Percentiles rank a stretch among this genome's conserved stretches.
These are phyloP conservation scores for Populus euphratica DNA, from an alignment of 345 rosid genomes.

Conservation along the genomic window DNA sequence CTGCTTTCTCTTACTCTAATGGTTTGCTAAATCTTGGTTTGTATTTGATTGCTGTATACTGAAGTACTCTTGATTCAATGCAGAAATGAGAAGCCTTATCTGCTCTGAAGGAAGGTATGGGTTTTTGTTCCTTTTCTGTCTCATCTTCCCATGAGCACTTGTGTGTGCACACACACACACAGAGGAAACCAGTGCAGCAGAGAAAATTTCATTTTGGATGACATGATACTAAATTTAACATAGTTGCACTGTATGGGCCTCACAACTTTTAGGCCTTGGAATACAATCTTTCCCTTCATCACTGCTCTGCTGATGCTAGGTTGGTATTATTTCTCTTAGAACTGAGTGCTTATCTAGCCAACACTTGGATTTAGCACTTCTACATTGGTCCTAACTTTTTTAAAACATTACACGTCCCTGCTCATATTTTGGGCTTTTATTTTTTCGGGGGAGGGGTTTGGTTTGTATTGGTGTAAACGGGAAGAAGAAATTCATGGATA, in stretches of 20 bases:
- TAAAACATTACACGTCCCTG: background rate
- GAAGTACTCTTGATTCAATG: slow-evolving; percentile 19
- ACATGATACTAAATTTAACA: background rate
- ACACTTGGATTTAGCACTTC: background rate
- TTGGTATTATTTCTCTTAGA: background rate
- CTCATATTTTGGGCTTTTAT: background rate
- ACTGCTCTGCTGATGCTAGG: background rate
- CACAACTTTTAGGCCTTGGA: background rate
- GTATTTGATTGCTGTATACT: background rate
- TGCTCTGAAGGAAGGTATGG: slow-evolving; percentile 69
- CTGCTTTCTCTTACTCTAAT: background rate
- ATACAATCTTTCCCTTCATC: background rate
- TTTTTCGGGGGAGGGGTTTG: background rate
- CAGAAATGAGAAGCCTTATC: slow-evolving; percentile 62
- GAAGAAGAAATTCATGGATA: background rate
- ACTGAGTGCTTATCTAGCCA: background rate
- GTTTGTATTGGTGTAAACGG: background rate
- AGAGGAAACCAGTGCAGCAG: background rate
- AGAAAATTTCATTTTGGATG: background rate
- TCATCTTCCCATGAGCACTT: background rate
- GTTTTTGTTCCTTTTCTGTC: background rate
- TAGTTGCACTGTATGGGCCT: background rate
- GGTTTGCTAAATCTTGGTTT: background rate
- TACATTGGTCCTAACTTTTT: background rate
- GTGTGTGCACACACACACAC: background rate